Base-by-base conservation (phyloP, 495 filamentous ascomycete genomes). In the Penicillium parvum region DNA sequence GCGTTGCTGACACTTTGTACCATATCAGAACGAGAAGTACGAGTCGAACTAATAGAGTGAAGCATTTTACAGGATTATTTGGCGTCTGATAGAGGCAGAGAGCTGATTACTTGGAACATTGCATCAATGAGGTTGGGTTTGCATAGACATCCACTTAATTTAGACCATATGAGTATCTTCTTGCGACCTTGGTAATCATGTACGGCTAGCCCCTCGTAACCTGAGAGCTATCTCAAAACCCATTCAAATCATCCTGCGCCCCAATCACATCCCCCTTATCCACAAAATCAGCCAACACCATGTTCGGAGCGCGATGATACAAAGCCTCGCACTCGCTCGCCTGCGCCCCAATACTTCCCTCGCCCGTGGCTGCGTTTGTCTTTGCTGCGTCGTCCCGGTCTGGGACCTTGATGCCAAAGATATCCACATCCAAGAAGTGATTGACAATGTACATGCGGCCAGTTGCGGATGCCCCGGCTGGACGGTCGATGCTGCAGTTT, bases 261-360 rank as follows among this genome's bases (percentile, higher is more conserved):
- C 54, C 55, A 32, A 85, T 74, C n/a, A 72, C 60, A n/a, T 72
- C 65, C 0, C 82, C 83, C 33, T 76, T 57, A 56, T 83, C 77
- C 35, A 74, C 81, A 62, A 86, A 87, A 61, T 89, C 84, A 12
- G 83, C 73, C 21, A 88, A 63, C 23, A 85, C 63, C 28, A 81
- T 82, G 36, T 72, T 74, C 8, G 83, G 82, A 49, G 64, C 71
- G 32, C 52, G 52, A 2, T 66, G 70, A 75, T 82, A 84, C 49
- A 79, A 22, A 1, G 43, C 58, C 22, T 64, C 47, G 46, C 85
- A 88, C 19, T 58, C 47, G 25, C 63, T 52, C 6, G 71, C 71
- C 43, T 87, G 80, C 20, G 66, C 60, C 0, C 82, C 80, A 28
- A 87, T 68, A 47, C 80, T 77, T 1, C 81, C 79, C 1, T 52